Percentiles rank a stretch among this genome's conserved stretches.
Conservation (phyloP, 352 stramenopile genomes). For the Globisporangium emineosum region DNA sequence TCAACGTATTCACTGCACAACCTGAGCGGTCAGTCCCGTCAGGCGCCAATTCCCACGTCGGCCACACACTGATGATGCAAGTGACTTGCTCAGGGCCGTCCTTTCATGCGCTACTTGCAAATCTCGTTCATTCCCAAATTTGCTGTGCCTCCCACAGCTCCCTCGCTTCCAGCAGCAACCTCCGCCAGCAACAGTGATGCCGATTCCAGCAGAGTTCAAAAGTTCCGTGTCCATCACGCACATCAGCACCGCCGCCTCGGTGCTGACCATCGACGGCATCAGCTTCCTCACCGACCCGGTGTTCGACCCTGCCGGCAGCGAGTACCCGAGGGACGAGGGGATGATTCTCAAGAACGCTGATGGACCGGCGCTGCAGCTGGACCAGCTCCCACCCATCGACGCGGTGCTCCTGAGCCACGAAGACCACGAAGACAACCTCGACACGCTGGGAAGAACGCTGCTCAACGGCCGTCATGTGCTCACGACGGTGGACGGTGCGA, state of each 20-base stretch:
- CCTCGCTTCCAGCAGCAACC: background rate
- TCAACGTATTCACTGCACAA: background rate
- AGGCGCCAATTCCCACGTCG: background rate
- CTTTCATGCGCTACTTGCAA: no score
- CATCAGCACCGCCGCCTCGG: slow-evolving; percentile 33
- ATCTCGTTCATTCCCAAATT: background rate
- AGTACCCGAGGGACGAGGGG: slow-evolving; percentile 16
- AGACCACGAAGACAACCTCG: slow-evolving; percentile 41
- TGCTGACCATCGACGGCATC: slow-evolving; percentile 37
- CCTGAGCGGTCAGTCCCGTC: background rate
- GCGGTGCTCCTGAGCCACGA: slow-evolving; percentile 37
- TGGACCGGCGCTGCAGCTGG: slow-evolving; percentile 23
- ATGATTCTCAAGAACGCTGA: slow-evolving; percentile 19
- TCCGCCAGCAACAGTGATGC: slow-evolving; percentile 9
- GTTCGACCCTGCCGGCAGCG: slow-evolving; percentile 24
- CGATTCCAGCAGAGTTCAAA: slow-evolving; percentile 22
- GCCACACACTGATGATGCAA: background rate
- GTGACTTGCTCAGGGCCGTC: no score
- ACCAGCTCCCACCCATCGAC: slow-evolving; percentile 30
- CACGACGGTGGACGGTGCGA: slow-evolving; percentile 35
- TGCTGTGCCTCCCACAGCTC: background rate
- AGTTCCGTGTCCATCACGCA: slow-evolving; percentile 36
- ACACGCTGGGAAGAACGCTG: slow-evolving; percentile 27
- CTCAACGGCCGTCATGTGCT: slow-evolving; percentile 39
- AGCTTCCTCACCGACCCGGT: slow-evolving; percentile 39